These are phyloP conservation scores for Fraxinus excelsior DNA, from an alignment of 257 asterid species.

Conservation along the genomic window DNA sequence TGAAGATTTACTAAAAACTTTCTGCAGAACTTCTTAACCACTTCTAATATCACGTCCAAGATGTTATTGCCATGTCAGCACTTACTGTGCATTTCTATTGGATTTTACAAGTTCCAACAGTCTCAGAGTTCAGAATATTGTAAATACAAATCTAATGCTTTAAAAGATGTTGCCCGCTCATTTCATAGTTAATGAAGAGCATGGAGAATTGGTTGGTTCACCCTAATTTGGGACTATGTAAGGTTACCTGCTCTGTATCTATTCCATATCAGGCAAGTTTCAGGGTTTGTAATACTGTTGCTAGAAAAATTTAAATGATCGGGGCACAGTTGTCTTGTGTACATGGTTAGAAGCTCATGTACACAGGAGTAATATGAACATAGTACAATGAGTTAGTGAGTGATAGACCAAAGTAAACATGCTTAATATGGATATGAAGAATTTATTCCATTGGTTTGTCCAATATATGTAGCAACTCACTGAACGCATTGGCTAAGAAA, in stretches of 20 bases:
- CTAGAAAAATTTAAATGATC: not conserved
- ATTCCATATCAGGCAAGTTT: not conserved
- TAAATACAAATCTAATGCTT: not conserved
- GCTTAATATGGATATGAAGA: not conserved
- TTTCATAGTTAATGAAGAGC: not conserved
- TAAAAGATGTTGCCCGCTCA: not conserved
- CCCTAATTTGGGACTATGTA: not conserved
- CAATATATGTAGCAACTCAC: not conserved
- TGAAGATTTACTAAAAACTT: not conserved
- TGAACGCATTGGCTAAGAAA: not conserved
- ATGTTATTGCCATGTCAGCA: not conserved
- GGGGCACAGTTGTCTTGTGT: not conserved
- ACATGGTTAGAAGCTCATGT: not conserved
- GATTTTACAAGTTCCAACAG: not conserved
- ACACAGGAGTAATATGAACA: not conserved
- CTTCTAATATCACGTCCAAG: not conserved
- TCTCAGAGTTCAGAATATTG: not conserved
- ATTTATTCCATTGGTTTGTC: not conserved
- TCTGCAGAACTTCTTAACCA: not conserved
- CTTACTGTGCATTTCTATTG: not conserved
- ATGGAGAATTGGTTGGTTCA: not conserved
- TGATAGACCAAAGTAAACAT: not conserved
- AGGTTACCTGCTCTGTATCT: not conserved
- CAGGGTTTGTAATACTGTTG: not conserved
- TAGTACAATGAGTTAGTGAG: not conserved